phyloP scores from a whole-genome alignment of 768 basidiomycete species.

The Epithele typhae region DNA sequence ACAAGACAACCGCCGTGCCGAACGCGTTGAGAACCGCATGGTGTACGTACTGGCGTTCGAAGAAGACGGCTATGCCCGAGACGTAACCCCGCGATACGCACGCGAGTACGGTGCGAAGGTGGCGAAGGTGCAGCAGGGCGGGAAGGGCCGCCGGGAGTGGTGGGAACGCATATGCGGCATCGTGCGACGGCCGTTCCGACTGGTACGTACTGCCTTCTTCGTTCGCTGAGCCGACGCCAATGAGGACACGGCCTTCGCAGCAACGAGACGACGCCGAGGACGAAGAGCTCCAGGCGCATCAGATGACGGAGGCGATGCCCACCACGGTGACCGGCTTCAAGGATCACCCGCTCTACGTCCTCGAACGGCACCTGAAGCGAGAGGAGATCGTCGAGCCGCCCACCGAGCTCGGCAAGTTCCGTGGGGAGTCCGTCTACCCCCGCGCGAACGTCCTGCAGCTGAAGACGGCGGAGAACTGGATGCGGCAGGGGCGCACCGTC shows the following conservation, averaged over 20 bases:
- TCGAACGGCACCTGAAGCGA: constrained; percentile 51
- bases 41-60: constrained; percentile 91
- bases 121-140: constrained; percentile 71
- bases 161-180: constrained; percentile 68
- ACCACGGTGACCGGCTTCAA: constrained; percentile 89
- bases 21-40: constrained; percentile 72
- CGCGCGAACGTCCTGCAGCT: constrained; percentile 79
- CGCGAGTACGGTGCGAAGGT: constrained; percentile 76
- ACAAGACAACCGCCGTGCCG: constrained; percentile 12
- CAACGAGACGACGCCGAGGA: constrained; percentile 92
- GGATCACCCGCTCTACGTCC: constrained; percentile 81
- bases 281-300: constrained; percentile 73
- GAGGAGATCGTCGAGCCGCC: constrained; percentile 82
- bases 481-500: constrained; percentile 78
- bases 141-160: constrained; percentile 73
- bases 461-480: constrained; percentile 93
- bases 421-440: constrained; percentile 89
- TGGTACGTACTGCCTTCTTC: constrained; percentile 46
- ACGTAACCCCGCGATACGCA: constrained; percentile 89
- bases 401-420: constrained; percentile 85
- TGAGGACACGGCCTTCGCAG: no score
- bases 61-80: constrained; percentile 89
- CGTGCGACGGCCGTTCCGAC: constrained; percentile 71
- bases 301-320: constrained; percentile 90
- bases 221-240: constrained; percentile 1